Evolutionary conservation across 2,329 filamentous ascomycete genomes (phyloP).

Genomic region (Zymoseptoria brevis): DNA sequence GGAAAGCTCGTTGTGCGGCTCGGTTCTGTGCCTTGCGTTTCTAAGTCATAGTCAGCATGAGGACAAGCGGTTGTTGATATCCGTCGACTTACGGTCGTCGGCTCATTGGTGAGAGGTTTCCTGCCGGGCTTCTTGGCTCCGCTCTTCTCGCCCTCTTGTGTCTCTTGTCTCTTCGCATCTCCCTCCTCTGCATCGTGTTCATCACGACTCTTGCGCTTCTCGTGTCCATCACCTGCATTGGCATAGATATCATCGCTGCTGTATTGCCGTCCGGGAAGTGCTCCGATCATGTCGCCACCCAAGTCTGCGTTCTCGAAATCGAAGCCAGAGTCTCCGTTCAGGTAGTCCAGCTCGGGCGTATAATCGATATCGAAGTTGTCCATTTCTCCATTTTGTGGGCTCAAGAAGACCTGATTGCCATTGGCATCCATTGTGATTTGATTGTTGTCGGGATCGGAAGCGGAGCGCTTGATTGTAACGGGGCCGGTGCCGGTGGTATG

Average conservation of each 20-base stretch:
- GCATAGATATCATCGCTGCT: conserved; percentile 13
- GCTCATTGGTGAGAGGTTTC: conserved; percentile 91
- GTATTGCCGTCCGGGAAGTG: conserved; percentile 52
- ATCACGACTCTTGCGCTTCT: conserved; percentile 65
- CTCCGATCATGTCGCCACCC: conserved; percentile 62
- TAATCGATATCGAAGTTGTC: conserved; percentile 24
- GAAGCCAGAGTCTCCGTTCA: conserved; percentile 65
- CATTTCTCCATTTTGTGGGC: conserved; percentile 21
- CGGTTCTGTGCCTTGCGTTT: conserved; percentile 95
- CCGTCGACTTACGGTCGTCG: conserved; percentile 72
- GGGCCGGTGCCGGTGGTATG: conserved; percentile 14
- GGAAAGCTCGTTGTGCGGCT: conserved; percentile 85
- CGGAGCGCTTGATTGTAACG: conserved; percentile 5
- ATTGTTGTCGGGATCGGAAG: conserved; percentile 6
- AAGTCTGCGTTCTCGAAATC: conserved; percentile 60
- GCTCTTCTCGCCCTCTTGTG: conserved; percentile 68
- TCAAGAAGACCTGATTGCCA: conserved; percentile 21
- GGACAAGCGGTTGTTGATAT: neutral
- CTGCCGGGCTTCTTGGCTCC: conserved; percentile 89
- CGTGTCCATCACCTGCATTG: conserved; percentile 47
- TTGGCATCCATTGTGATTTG: conserved; percentile 18
- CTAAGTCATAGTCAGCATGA: conserved; percentile 37
- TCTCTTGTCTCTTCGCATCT: conserved; percentile 69
- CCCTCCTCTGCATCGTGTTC: conserved; percentile 55
- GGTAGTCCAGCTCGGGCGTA: conserved; percentile 77